Evolutionary conservation across 305 asterid species (phyloP).

Genomic region (Rubia tinctorum): DNA sequence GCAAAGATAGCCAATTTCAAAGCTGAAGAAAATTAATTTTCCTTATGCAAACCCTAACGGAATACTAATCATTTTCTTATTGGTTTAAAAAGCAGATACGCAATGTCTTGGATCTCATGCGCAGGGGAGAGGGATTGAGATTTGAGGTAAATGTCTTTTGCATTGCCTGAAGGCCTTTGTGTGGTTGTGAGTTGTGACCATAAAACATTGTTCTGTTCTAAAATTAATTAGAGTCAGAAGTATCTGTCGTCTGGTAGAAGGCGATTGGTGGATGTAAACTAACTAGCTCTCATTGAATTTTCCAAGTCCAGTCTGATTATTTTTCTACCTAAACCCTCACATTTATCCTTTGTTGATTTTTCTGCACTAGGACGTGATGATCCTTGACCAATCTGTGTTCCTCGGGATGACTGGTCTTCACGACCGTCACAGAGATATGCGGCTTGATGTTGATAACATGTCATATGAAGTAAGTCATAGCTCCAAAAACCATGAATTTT

Average conservation of each 20-base stretch:
- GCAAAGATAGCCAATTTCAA: not conserved
- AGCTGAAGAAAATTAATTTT: not conserved
- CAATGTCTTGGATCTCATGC: slow-evolving; percentile 89
- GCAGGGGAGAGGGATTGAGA: slow-evolving; percentile 90
- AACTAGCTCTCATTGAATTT: not conserved
- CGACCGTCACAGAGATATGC: slow-evolving; percentile 90
- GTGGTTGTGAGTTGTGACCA: not conserved
- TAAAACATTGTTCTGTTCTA: not conserved
- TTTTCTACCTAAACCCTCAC: not conserved
- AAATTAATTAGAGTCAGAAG: not conserved
- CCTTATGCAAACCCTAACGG: not conserved
- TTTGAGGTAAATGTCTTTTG: slow-evolving; percentile 57
- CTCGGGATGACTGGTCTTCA: slow-evolving; percentile 73
- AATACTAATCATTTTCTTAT: slow-evolving; percentile 12
- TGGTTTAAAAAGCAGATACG: slow-evolving; percentile 59
- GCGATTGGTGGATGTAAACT: not conserved
- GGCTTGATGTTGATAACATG: slow-evolving; percentile 97
- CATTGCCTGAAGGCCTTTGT: slow-evolving; percentile 1
- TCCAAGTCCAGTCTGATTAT: not conserved
- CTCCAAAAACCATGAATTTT: not conserved
- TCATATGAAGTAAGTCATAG: slow-evolving; percentile 74
- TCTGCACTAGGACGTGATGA: slow-evolving; percentile 63
- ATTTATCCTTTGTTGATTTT: slow-evolving; percentile 9
- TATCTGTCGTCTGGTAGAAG: not conserved
- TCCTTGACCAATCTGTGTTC: slow-evolving; percentile 73